Evolutionary conservation across 306 rosid species (phyloP).

Genomic region (Pterocarpus santalinus): DNA sequence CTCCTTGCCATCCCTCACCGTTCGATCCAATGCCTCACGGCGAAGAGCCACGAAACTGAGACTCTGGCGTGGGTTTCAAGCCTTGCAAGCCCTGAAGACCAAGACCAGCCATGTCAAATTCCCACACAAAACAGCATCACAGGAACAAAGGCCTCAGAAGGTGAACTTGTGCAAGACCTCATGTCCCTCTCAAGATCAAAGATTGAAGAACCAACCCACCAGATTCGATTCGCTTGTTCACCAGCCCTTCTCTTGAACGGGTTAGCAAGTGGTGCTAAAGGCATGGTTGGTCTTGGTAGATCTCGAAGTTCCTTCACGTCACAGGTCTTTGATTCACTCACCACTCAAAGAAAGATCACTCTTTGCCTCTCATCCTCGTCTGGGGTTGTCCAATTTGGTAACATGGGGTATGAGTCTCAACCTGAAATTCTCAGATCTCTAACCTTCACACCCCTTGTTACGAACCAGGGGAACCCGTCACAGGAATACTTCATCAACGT

Average conservation of each 20-base stretch:
- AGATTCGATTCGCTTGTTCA: constrained; percentile 56
- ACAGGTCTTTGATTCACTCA: constrained; percentile 58
- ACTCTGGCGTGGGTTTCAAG: constrained; percentile 41
- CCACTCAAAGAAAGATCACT: constrained; percentile 53
- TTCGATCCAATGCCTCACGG: constrained; percentile 71
- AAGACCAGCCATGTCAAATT: constrained; percentile 49
- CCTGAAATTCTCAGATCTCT: constrained; percentile 61
- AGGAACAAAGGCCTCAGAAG: constrained; percentile 32
- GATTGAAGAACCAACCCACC: constrained; percentile 1
- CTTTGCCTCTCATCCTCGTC: constrained; percentile 71
- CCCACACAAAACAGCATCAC: constrained; percentile 53
- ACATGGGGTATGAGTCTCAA: constrained; percentile 4
- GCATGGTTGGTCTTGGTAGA: constrained; percentile 76
- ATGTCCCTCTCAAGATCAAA: constrained; percentile 32
- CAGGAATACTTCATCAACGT: constrained; percentile 63
- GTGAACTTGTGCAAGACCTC: constrained; percentile 59
- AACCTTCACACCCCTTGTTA: constrained; percentile 68
- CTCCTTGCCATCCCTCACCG: constrained; percentile 47
- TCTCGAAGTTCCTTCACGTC: constrained; percentile 64
- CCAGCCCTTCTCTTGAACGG: constrained; percentile 60
- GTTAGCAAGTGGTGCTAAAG: constrained; percentile 59
- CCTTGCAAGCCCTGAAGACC: constrained; percentile 1
- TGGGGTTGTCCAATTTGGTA: constrained; percentile 58
- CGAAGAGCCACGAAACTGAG: constrained; percentile 37
- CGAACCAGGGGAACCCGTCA: constrained; percentile 37